Base-by-base conservation (phyloP, 257 asterid genomes). In the Leonotis leonurus region DNA sequence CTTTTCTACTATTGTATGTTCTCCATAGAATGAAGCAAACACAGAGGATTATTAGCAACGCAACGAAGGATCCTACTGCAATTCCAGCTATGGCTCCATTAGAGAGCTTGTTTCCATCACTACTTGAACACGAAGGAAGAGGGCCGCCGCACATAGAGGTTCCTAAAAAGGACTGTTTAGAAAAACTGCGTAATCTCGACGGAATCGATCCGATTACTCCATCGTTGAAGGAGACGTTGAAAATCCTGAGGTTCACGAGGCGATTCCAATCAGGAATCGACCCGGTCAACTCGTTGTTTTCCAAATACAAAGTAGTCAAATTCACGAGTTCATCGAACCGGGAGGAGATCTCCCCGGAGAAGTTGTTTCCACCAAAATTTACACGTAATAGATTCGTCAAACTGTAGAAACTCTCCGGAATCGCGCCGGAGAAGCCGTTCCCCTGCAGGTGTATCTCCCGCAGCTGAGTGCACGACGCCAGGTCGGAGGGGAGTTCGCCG, bases 11-110 rank as follows among this genome's bases (percentile, higher is more conserved):
- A 60, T 68, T 21, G 50, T 33, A 68, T 36, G 53, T 78, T 67
- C 60, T 75, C 80, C 79, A 57, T 1, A 69, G 11, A 44, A 86
- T 3, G 43, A 74, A 44, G 5, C 36, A 10, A 56, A 58, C 9
- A 0, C 60, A 8, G 20, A 78, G n/a, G n/a, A 70, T 41, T 30
- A 78, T n/a, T 16, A 81, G 10, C 0, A 78, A 11, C 3, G 70
- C 72, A 1, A 71, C 3, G 12, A 43, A 9, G 25, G 89, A 79
- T 45, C 85, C 89, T 1, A 76, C 43, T 7, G 65, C 79, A 27
- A 86, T 83, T 48, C 95, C 89, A 1, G 87, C 95, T 29, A 83
- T 76, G 51, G 82, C 84, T 40, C 85, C 85, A 9, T 44, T 62
- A 0, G 91, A 79, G 26, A 83, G 82, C 24, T 49, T 36, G 57